Evolutionary conservation across 306 rosid genomes (phyloP), one percentile per base, ranked within the genome.

Genomic region (Casuarina glauca): DNA sequence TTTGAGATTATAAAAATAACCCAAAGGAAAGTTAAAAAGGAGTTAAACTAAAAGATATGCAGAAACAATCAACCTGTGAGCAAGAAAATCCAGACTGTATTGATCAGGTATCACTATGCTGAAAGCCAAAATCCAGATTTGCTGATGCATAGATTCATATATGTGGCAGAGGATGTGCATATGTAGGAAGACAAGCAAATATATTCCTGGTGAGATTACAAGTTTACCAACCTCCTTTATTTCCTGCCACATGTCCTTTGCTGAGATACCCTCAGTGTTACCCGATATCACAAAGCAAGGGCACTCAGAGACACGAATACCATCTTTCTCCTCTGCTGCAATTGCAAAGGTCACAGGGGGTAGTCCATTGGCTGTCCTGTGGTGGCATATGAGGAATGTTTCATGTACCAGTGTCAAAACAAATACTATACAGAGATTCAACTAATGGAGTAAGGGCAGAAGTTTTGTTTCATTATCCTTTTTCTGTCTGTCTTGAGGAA

Each of bases 321-420:
- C 79, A 68, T 90, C 93, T 72, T 86, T 89, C 89, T 92, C 91
- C 87, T 89, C 82, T 43, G 93, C 97, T 39, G 97, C 97, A 70
- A 94, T 87, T n/a, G 97, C 98, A 89, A 89, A 94, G 35, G 95
- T 94, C 80, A 94, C 78, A 4, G 97, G 97, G 67, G 93, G 76
- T 52, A 8, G 86, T 73, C 82, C 95, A 70, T 78, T 77, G 39
- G 91, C 86, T 75, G 92, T 92, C 92, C 97, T 94, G 90, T 68
- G 73, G 63, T 58, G 53, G 77, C 53, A 82, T 41, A 66, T 69
- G 74, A 76, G 50, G 57, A 69, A 42, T 46, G 42, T 39, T 43
- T 64, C 35, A 41, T 38, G n/a, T 35, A 64, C 53, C 53, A 77
- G 15, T 46, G 80, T 57, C 2, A 69, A 10, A 83, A 64, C n/a